Evolutionary conservation across 176 grass and related monocot genomes (phyloP).

Genomic region (Oryza officinalis): DNA sequence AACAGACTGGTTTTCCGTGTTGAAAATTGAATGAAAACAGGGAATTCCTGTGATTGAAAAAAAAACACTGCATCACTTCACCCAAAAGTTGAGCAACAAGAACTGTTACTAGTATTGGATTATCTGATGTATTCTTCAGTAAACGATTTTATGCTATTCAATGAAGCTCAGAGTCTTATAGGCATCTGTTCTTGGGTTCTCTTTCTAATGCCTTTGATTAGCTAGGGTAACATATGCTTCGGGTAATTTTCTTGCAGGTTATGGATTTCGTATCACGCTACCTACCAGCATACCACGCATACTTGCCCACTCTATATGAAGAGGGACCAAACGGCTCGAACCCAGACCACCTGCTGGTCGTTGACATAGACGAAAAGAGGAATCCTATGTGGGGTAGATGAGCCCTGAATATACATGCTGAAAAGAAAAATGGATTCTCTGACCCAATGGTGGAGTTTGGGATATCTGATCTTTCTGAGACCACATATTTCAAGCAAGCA

Average conservation of each 20-base stretch:
- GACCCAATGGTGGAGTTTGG: slow-evolving; percentile 10
- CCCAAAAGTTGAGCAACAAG: neutral
- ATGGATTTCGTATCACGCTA: slow-evolving; percentile 97
- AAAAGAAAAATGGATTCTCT: slow-evolving; percentile 2
- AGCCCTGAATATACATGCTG: slow-evolving; percentile 35
- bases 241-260: slow-evolving; percentile 61
- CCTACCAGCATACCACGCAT: slow-evolving; percentile 84
- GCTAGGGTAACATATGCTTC: slow-evolving; percentile 16
- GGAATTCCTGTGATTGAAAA: neutral
- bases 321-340: slow-evolving; percentile 79
- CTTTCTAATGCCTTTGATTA: neutral
- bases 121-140: slow-evolving; percentile 12
- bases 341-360: slow-evolving; percentile 67
- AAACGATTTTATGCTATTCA: neutral
- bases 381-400: slow-evolving; percentile 59
- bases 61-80: neutral
- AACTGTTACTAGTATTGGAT: neutral
- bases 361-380: slow-evolving; percentile 83
- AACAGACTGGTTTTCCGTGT: neutral
- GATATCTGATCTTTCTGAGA: slow-evolving; percentile 16
- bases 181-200: slow-evolving; percentile 20
- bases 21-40: neutral
- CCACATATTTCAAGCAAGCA: slow-evolving; percentile 18
- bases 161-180: neutral
- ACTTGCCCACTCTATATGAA: slow-evolving; percentile 75